Evolutionary conservation across 305 asterid species (phyloP).

Genomic region (Petunia hybrid): DNA sequence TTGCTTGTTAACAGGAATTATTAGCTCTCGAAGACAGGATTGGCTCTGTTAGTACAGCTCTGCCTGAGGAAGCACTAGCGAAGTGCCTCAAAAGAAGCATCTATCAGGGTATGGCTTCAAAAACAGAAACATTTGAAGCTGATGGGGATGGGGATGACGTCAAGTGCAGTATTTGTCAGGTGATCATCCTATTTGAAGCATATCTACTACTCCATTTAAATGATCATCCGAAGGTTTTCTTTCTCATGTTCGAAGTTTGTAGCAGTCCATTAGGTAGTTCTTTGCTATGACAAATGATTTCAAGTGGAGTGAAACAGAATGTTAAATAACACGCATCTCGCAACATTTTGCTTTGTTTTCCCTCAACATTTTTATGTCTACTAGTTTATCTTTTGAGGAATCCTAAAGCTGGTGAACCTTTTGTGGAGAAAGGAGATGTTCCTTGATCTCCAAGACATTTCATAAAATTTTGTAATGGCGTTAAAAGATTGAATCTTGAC

Average conservation of each 20-base stretch:
- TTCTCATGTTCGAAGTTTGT: neutral
- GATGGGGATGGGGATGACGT: constrained; percentile 55
- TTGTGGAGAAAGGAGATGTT: neutral
- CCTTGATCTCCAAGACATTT: constrained; percentile 1
- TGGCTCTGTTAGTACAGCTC: constrained; percentile 91
- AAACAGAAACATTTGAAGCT: constrained; percentile 38
- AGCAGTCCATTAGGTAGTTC: neutral
- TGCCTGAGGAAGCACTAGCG: constrained; percentile 75
- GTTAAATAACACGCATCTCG: neutral
- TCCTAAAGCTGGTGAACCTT: neutral
- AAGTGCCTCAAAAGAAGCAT: constrained; percentile 66
- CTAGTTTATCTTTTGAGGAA: neutral
- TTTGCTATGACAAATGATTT: constrained; percentile 3
- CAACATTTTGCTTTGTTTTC: neutral
- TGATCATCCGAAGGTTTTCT: neutral
- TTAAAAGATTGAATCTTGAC: neutral
- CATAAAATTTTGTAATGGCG: neutral
- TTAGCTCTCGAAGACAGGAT: constrained; percentile 88
- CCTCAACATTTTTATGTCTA: neutral
- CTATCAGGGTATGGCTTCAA: constrained; percentile 45
- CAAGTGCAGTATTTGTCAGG: constrained; percentile 96
- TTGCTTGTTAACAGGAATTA: constrained; percentile 62
- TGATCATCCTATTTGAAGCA: constrained; percentile 32
- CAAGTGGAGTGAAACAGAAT: neutral
- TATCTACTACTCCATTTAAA: neutral